Conservation (phyloP, 306 rosid species). For the Canavalia gladiata region DNA sequence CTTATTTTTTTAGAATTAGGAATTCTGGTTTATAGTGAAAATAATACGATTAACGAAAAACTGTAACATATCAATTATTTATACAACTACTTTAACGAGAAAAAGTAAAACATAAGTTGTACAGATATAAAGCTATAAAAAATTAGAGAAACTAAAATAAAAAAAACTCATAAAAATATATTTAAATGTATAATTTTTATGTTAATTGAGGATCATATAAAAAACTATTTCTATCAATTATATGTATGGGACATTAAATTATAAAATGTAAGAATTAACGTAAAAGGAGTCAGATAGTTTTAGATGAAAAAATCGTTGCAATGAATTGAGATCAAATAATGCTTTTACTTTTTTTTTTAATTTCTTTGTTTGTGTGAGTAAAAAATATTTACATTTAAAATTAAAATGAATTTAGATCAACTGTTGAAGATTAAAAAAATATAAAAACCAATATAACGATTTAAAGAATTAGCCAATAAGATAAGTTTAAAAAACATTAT, state of each 20-base stretch:
- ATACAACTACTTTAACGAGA: too few relatives aligned
- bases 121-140: too few relatives aligned
- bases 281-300: background rate
- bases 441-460: background rate
- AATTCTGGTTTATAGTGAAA: too few relatives aligned
- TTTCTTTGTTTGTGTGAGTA: background rate
- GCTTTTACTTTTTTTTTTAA: background rate
- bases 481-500: background rate
- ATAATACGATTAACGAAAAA: too few relatives aligned
- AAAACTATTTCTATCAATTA: slow-evolving; percentile 8
- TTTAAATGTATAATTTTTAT: background rate
- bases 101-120: too few relatives aligned
- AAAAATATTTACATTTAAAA: background rate
- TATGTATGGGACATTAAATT: slow-evolving; percentile 3
- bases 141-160: too few relatives aligned
- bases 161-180: too few relatives aligned
- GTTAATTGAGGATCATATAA: background rate
- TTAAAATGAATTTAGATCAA: background rate
- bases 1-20: too few relatives aligned
- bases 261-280: slow-evolving; percentile 11
- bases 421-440: background rate
- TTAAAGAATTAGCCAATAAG: too few relatives aligned
- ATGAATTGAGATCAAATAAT: background rate
- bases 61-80: too few relatives aligned
- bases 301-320: background rate